Base-by-base conservation (phyloP, 1,139 yeast species). In the Sugiyamaella novakii region DNA sequence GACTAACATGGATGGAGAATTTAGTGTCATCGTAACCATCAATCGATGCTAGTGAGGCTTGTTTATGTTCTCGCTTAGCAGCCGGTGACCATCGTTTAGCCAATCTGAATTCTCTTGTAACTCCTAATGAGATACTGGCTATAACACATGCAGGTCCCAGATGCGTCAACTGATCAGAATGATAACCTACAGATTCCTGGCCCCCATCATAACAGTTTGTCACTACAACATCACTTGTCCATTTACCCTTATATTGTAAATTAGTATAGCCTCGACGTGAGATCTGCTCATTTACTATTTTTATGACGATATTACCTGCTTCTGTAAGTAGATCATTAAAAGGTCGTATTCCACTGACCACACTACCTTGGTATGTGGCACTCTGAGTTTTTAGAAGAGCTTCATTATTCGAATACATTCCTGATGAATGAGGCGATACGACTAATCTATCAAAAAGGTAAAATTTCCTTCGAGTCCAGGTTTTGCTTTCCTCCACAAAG, bases 131-230 rank as follows among this genome's bases (percentile, higher is more conserved):
- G 1, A 84, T 50, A 1, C 89, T 80, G 0, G 81, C 87, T 43
- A 85, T 80, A 36, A 73, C 74, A 12, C 84, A 79, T 50, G 81
- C 78, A 0, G 92, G 91, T 0, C 94, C 94, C 29, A 84, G 72
- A 49, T 80, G 74, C 0, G 87, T 80, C 52, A 85, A 64, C 53
- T 85, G 76, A 63, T 85, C 94, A 2, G 88, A 80, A 62, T 85
- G 94, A 78, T 81, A 84, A 45, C 83, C 88, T 28, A 85, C 73
- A 50, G 79, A 72, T 53, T 77, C 76, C 8, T 71, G 66, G 10
- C 75, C 70, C 4, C 68, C 69, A 5, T 73, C 74, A 63, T 80
- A 85, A 47, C 71, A 68, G 59, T 85, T 85, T 19, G 79, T 76
- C 3, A 84, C 72, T 17, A 83, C 79, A 8, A 77, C 67, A 45